A percentile compares a stretch with the other conserved stretches of the same genome.
Conservation (phyloP, 2,329 filamentous ascomycete species). For the Aspergillus sp. region DNA sequence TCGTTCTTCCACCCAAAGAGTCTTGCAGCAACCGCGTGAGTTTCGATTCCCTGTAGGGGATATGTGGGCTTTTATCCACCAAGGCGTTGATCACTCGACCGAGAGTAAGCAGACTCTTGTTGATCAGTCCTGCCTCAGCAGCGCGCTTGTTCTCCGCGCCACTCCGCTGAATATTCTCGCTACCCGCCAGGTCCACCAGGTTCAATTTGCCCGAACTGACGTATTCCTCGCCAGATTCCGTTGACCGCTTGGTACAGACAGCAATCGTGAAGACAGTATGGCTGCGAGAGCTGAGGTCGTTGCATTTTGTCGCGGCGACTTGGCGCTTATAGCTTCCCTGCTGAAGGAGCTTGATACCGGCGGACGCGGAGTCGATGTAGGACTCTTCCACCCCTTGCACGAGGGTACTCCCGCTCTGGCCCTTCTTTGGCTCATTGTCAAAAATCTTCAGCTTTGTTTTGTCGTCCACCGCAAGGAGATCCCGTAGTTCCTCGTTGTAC, state of each 20-base stretch:
- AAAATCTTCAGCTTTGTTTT: slow-evolving; percentile 85
- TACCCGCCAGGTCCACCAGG: slow-evolving; percentile 89
- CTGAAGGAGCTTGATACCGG: slow-evolving; percentile 81
- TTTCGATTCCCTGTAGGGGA: slow-evolving; percentile 89
- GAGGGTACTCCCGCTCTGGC: slow-evolving; percentile 65
- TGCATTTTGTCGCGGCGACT: slow-evolving; percentile 99
- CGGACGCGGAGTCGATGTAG: slow-evolving; percentile 73
- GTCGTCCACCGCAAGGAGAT: slow-evolving; percentile 76
- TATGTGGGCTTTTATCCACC: slow-evolving; percentile 80
- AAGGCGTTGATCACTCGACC: slow-evolving; percentile 96
- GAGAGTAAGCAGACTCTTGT: slow-evolving; percentile 90
- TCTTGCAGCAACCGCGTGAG: slow-evolving; percentile 91
- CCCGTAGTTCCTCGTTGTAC: slow-evolving; percentile 94
- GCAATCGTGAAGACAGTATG: slow-evolving; percentile 98
- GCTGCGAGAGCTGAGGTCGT: slow-evolving; percentile 91
- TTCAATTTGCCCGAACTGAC: slow-evolving; percentile 90
- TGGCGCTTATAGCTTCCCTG: slow-evolving; percentile 87
- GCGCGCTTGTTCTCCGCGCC: slow-evolving; percentile 97
- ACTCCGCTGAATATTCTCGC: slow-evolving; percentile 93
- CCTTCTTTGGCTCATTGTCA: slow-evolving; percentile 68
- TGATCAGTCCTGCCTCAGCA: slow-evolving; percentile 90
- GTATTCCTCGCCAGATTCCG: slow-evolving; percentile 79
- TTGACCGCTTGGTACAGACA: slow-evolving; percentile 72
- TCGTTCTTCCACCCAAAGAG: slow-evolving; percentile 87
- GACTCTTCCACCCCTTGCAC: slow-evolving; percentile 98